Conservation (phyloP, 345 rosid species). For the Firmiana major region DNA sequence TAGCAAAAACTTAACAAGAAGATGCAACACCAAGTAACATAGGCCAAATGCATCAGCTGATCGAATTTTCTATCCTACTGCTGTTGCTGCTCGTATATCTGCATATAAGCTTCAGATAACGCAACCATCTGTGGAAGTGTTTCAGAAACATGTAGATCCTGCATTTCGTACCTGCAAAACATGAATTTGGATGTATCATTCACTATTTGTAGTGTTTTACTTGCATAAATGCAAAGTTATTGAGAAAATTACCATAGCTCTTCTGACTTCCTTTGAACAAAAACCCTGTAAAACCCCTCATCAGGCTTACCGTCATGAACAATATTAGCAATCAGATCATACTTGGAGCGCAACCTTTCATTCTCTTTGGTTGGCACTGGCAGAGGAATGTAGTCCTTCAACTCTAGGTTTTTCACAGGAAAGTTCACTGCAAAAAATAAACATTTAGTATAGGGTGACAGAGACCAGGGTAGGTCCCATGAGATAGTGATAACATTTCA, state of each 20-base stretch:
- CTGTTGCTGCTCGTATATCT: conserved; percentile 93
- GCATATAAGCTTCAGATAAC: conserved; percentile 92
- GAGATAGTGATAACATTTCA: not conserved
- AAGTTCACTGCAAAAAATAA: conserved; percentile 66
- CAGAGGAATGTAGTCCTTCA: conserved; percentile 91
- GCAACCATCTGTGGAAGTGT: conserved; percentile 98
- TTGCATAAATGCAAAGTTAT: not conserved
- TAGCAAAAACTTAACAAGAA: not conserved
- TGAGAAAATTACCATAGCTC: conserved; percentile 60
- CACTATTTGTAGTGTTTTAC: not conserved
- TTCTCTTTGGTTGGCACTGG: conserved; percentile 54
- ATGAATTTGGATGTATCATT: not conserved
- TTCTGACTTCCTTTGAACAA: conserved; percentile 96
- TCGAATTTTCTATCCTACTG: conserved; percentile 22
- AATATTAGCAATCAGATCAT: conserved; percentile 87
- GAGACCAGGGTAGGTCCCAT: not conserved
- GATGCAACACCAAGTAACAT: not conserved
- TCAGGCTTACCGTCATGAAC: conserved; percentile 98
- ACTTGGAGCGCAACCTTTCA: conserved; percentile 62
- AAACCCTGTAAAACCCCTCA: conserved; percentile 86
- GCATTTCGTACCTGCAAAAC: conserved; percentile 90
- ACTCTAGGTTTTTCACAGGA: conserved; percentile 89
- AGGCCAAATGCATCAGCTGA: not conserved
- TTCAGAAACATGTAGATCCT: conserved; percentile 93
- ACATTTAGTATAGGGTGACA: not conserved